Base-by-base conservation (phyloP, 331 rosid genomes). In the Rhamnella rubrinervis region DNA sequence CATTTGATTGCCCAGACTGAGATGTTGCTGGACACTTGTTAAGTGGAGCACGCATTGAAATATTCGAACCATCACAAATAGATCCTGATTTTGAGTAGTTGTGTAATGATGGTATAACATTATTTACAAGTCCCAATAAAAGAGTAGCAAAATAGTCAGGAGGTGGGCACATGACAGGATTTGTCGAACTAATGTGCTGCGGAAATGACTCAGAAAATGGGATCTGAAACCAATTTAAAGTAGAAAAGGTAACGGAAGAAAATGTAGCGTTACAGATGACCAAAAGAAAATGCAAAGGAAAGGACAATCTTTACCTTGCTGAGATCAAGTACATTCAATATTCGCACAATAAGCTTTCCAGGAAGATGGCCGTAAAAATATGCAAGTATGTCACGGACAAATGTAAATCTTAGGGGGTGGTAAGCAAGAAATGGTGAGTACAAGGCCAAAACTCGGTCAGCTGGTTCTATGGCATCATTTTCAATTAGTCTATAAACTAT, bases 371-470 rank as follows among this genome's bases (percentile, higher is more conserved):
- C 88, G 68, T 95, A 95, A 83, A 95, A 95, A 83, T 95, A 95
- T 53, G 98, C 95, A 59, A 95, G 96, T 84, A 91, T 91, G 84
- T 95, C 97, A 65, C 97, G 99, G 63, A 89, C 99, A 80, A 95
- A 95, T 19, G 96, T 80, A 81, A 95, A 95, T 76, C 97, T 85
- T 52, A 91, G 76, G 63, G 99, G 97, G 71, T 95, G 88, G 73
- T 84, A 89, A 63, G 84, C 86, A 76, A 95, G 91, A 76, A 91
- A 83, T 49, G 64, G 41, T 71, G 87, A 71, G 81, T 89, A 93
- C 70, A 85, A 60, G 65, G 79, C 86, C 79, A 95, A 73, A 63
- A 91, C 44, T 74, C 91, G 82, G 14, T 95, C 99, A 39, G 93
- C 99, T 66, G 84, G 76, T 74, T 95, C 99, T 75, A 74, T 84